Conservation (phyloP, 192 early-diverging fungal genomes). For the Coemansia pectinata region DNA sequence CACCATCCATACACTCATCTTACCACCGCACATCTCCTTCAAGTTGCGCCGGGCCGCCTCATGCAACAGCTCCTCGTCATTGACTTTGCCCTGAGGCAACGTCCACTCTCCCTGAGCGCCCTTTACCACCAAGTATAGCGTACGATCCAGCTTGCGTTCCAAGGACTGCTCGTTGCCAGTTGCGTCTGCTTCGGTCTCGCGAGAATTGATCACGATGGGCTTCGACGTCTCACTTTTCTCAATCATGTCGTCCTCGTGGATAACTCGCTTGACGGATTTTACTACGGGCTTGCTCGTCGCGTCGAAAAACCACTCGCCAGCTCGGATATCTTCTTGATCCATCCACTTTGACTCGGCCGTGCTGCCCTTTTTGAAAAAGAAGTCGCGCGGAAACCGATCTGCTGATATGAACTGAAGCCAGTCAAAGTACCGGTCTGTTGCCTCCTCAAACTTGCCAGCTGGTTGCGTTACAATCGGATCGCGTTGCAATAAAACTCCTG, state of each 20-base stretch:
- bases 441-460: constrained; percentile 30
- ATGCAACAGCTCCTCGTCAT: constrained; percentile 65
- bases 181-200: constrained; percentile 66
- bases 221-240: constrained; percentile 15
- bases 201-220: constrained; percentile 59
- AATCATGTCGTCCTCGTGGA: constrained; percentile 5
- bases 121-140: constrained; percentile 82
- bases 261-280: constrained; percentile 19
- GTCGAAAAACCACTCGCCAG: constrained; percentile 44
- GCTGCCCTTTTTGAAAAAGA: constrained; percentile 54
- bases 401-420: constrained; percentile 50
- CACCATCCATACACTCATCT: constrained; percentile 85
- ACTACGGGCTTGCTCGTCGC: constrained; percentile 17
- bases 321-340: constrained; percentile 32
- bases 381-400: constrained; percentile 50
- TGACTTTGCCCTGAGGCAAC: constrained; percentile 69
- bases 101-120: constrained; percentile 65
- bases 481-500: constrained; percentile 48
- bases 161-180: constrained; percentile 67
- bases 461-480: constrained; percentile 47
- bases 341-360: constrained; percentile 43
- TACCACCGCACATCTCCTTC: constrained; percentile 66
- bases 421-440: constrained; percentile 42
- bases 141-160: constrained; percentile 74
- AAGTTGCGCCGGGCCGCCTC: constrained; percentile 77